Evolutionary conservation across 768 basidiomycete genomes (phyloP).

Genomic region (Neoboletus brunneissimus): DNA sequence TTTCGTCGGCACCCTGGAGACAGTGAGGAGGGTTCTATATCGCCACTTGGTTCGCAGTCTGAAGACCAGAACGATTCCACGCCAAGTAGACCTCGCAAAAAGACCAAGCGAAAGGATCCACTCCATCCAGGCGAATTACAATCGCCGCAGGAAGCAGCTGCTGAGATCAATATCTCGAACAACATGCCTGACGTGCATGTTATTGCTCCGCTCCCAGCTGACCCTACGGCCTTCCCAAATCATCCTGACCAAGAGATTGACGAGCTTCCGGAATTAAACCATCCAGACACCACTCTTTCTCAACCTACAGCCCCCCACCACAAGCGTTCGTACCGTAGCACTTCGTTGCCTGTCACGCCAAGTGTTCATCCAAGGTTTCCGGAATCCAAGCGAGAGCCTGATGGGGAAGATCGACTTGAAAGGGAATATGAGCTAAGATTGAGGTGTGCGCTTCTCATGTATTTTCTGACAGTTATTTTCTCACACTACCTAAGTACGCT

Average conservation of each 20-base stretch:
- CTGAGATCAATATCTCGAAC: slow-evolving; percentile 9
- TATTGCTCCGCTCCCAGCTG: slow-evolving; percentile 3
- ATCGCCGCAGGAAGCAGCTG: slow-evolving; percentile 11
- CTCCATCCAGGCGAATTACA: slow-evolving; percentile 27
- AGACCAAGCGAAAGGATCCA: slow-evolving; percentile 17
- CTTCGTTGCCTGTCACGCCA: slow-evolving; percentile 35
- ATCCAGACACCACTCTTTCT: not conserved
- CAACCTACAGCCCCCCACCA: not conserved
- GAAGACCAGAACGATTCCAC: slow-evolving; percentile 37
- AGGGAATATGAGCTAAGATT: slow-evolving; percentile 52
- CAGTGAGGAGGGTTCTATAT: slow-evolving; percentile 50
- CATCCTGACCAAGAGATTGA: slow-evolving; percentile 6
- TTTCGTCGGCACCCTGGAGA: slow-evolving; percentile 34
- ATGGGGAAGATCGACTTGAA: slow-evolving; percentile 45
- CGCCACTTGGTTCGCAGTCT: slow-evolving; percentile 44
- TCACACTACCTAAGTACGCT: slow-evolving; percentile 46
- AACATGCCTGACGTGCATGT: slow-evolving; percentile 6
- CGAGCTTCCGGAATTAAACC: not conserved
- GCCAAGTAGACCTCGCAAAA: slow-evolving; percentile 12
- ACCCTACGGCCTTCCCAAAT: not conserved
- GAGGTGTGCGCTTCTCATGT: slow-evolving; percentile 18
- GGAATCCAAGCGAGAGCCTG: slow-evolving; percentile 39
- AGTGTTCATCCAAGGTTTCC: slow-evolving; percentile 29
- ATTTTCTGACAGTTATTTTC: not conserved
- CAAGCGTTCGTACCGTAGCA: slow-evolving; percentile 26